Conservation (phyloP, 495 filamentous ascomycete species). For the Penicillium lagena region DNA sequence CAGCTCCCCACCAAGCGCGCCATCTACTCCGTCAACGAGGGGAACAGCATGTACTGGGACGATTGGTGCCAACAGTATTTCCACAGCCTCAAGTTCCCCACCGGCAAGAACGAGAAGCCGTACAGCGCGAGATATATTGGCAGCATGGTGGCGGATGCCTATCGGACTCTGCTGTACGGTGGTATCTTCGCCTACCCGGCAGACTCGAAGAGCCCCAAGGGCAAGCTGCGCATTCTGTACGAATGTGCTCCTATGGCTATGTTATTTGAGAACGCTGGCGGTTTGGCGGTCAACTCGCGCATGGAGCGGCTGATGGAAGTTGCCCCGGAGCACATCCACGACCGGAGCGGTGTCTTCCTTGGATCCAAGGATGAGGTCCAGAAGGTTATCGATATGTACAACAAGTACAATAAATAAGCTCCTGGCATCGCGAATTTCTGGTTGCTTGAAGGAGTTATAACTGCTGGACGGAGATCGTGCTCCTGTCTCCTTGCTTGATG, state of each 20-base stretch:
- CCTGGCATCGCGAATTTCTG: not conserved
- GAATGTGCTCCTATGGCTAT: slow-evolving; percentile 99
- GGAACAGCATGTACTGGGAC: slow-evolving; percentile 94
- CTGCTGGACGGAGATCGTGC: no score
- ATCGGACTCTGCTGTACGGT: slow-evolving; percentile 90
- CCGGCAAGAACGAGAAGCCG: slow-evolving; percentile 65
- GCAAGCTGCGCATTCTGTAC: slow-evolving; percentile 94
- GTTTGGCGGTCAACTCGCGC: slow-evolving; percentile 80
- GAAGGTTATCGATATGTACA: slow-evolving; percentile 72
- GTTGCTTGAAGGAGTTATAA: not conserved
- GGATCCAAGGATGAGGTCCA: slow-evolving; percentile 92
- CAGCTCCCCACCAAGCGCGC: slow-evolving; percentile 66
- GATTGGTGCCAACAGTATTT: slow-evolving; percentile 84
- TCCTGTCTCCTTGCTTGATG: no score
- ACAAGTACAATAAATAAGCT: slow-evolving; percentile 36
- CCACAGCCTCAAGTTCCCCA: slow-evolving; percentile 73
- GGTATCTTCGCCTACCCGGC: slow-evolving; percentile 97
- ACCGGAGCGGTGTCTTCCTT: slow-evolving; percentile 92
- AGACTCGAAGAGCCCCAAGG: slow-evolving; percentile 97
- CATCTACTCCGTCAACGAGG: slow-evolving; percentile 99
- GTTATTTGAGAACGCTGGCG: slow-evolving; percentile 98
- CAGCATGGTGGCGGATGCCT: slow-evolving; percentile 97
- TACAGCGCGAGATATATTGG: slow-evolving; percentile 95
- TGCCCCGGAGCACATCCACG: slow-evolving; percentile 89
- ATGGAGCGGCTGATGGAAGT: slow-evolving; percentile 88